Conservation (phyloP, 2,329 filamentous ascomycete species). For the Cryoendolithus antarcticus region DNA sequence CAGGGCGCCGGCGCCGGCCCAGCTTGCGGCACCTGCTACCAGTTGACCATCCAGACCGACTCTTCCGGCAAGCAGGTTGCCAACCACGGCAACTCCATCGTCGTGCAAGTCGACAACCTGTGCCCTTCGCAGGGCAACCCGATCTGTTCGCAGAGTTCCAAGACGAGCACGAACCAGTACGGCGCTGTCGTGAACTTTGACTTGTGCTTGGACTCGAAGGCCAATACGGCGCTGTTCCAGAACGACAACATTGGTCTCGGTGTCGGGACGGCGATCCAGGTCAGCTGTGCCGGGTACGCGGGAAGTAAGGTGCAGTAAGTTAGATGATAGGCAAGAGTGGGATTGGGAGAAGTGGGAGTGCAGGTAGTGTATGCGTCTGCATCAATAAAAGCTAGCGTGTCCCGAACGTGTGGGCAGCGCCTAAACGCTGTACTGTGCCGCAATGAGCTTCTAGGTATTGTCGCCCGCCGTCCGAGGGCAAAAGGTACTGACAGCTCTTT, state of each 20-base stretch:
- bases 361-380: neutral
- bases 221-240: constrained; percentile 25
- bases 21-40: constrained; percentile 29
- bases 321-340: neutral
- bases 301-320: constrained; percentile 10
- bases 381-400: no score
- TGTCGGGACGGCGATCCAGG: constrained; percentile 22
- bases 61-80: constrained; percentile 15
- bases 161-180: constrained; percentile 25
- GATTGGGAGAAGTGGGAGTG: neutral
- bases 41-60: constrained; percentile 25
- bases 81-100: constrained; percentile 23
- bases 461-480: no score
- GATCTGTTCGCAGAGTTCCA: constrained; percentile 24
- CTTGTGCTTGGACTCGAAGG: constrained; percentile 28
- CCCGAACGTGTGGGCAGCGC: no score
- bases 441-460: no score
- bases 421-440: no score
- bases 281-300: constrained; percentile 14
- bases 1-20: constrained; percentile 25
- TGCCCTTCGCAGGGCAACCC: constrained; percentile 28
- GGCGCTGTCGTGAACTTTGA: constrained; percentile 31
- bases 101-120: constrained; percentile 30
- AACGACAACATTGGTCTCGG: constrained; percentile 19
- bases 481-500: no score